phyloP scores from a whole-genome alignment of 2,329 filamentous ascomycete species.

The Lecanoromycetidae sp. region DNA sequence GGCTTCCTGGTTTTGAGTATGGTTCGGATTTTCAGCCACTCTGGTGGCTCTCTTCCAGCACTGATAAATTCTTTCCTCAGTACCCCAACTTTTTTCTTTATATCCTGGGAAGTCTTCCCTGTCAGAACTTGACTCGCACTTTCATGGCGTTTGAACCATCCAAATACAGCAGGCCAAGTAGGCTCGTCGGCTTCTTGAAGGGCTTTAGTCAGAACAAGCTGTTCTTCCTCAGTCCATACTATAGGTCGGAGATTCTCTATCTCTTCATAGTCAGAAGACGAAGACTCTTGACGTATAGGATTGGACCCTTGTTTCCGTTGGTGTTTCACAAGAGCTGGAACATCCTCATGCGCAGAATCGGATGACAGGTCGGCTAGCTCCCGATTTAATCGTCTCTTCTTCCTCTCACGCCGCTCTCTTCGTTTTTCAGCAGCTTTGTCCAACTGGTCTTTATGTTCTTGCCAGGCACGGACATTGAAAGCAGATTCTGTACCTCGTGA shows the following conservation, averaged over 20 bases:
- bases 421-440: slow-evolving; percentile 21
- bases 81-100: background rate
- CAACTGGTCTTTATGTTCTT: slow-evolving; percentile 20
- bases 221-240: too few species aligned
- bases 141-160: background rate
- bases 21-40: background rate
- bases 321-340: too few species aligned
- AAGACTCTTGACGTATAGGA: background rate
- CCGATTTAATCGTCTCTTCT: slow-evolving; percentile 17
- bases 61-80: slow-evolving; percentile 3
- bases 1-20: background rate
- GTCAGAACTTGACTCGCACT: slow-evolving; percentile 3
- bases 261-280: too few species aligned
- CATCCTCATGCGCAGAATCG: background rate
- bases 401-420: slow-evolving; percentile 23
- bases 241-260: too few species aligned
- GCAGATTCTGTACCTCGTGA: slow-evolving; percentile 21
- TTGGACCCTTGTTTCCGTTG: background rate
- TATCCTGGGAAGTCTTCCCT: background rate
- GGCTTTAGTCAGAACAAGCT: slow-evolving; percentile 2
- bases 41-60: slow-evolving; percentile 1
- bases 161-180: background rate
- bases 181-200: background rate
- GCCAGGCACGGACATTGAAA: slow-evolving; percentile 27
- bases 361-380: background rate